phyloP scores from a whole-genome alignment of 1,284 basidiomycete species.

The Ganoderma meredithae region DNA sequence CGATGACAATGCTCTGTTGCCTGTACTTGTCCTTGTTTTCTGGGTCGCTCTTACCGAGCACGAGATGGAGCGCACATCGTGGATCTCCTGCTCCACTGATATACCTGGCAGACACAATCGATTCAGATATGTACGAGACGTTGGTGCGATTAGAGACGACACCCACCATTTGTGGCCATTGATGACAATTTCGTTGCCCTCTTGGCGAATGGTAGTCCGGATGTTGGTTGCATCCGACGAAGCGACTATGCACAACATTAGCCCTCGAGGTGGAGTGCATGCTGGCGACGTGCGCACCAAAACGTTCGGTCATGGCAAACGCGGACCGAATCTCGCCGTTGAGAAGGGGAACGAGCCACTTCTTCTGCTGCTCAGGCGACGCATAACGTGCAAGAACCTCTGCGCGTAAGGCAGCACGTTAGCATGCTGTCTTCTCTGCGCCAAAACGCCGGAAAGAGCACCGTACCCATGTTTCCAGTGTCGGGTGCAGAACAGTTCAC shows the following conservation, averaged over 20 bases:
- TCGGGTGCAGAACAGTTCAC: constrained; percentile 96
- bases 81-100: constrained; percentile 98
- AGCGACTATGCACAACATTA: constrained; percentile 64
- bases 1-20: constrained; percentile 94
- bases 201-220: constrained; percentile 84
- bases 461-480: constrained; percentile 93
- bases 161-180: constrained; percentile 95
- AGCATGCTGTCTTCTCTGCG: not conserved
- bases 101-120: constrained; percentile 64
- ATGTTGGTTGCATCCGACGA: constrained; percentile 98
- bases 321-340: constrained; percentile 94
- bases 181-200: constrained; percentile 91
- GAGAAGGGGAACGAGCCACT: constrained; percentile 89
- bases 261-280: not conserved
- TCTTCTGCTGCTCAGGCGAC: constrained; percentile 87
- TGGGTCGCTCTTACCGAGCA: constrained; percentile 92
- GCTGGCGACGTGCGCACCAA: constrained; percentile 59
- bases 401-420: constrained; percentile 40
- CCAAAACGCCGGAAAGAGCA: constrained; percentile 2
- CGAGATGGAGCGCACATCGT: constrained; percentile 87
- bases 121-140: constrained; percentile 9
- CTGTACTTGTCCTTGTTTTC: constrained; percentile 75
- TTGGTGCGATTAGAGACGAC: constrained; percentile 1
- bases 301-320: constrained; percentile 95
- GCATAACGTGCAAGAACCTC: constrained; percentile 98